Base-by-base conservation (phyloP, 2,329 filamentous ascomycete genomes). In the Rosellinia necatrix region DNA sequence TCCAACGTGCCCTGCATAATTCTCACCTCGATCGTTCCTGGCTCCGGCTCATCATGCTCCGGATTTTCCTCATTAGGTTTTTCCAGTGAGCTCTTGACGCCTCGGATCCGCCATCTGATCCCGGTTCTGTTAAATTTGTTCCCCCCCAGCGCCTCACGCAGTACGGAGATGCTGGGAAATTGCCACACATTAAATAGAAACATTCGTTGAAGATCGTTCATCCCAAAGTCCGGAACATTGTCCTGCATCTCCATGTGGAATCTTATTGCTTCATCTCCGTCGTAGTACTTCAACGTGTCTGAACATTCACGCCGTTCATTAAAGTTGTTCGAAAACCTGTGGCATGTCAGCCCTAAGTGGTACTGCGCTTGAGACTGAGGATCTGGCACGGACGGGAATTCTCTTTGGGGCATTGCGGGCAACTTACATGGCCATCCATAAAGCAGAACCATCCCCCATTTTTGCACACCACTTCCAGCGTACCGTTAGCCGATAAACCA, bases 1-100 rank as follows among this genome's bases (percentile, higher is more conserved):
- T 67, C 64, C 12, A 66, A 35, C 17, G 65, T 66, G 5, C 65
- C 65, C 2, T 65, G 63, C 64, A 67, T 53, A 9, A 60, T 54
- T 2, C 58, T 44, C 24, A 41, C 41, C 48, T 60, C 53, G 22
- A 60, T 53, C 17, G 58, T 60, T 9, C 49, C 49, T 6, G 52
- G 52, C 42, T 52, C 6, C 4, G 17, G 21, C n/a, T 19, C 21
- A 22, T 8, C 12, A 3, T 25, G n/a, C n/a, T n/a, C 25, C 10
- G 3, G 12, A 6, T 49, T 25, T 1, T 25, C 15, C 9, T n/a
- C 32, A 5, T 5, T 12, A 35, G 32, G 6, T 17, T 15, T 22
- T 13, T 50, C 34, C 9, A 52, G 10, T 21, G 56, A 52, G 48
- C 30, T 52, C 1, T 30, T 0, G 1, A 2, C 1, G 6, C 54